Percentiles rank a stretch among this genome's conserved stretches.
Evolutionary conservation across 2,329 filamentous ascomycete species (phyloP).

Genomic region (Lachnellula cervina): DNA sequence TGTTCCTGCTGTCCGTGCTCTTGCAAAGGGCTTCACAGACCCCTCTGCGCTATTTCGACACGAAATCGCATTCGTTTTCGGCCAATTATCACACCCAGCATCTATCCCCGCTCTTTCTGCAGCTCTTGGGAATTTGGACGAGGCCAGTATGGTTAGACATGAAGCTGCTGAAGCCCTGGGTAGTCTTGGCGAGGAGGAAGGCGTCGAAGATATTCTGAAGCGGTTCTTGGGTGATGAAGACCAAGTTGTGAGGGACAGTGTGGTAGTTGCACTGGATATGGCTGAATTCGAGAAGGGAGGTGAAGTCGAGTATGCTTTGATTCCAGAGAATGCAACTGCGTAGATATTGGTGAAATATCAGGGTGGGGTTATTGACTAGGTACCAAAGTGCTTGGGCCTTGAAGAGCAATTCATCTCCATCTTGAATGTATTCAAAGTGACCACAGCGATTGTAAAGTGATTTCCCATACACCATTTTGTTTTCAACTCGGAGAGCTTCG

Average conservation of each 20-base stretch:
- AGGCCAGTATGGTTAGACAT: constrained; percentile 94
- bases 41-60: constrained; percentile 91
- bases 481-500: background rate
- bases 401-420: constrained; percentile 13
- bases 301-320: constrained; percentile 84
- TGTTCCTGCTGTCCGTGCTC: constrained; percentile 76
- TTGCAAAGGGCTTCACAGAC: constrained; percentile 82
- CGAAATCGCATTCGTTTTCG: constrained; percentile 97
- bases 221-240: constrained; percentile 86
- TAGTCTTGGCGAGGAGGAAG: constrained; percentile 86
- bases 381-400: constrained; percentile 32
- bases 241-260: constrained; percentile 88
- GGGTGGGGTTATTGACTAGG: constrained; percentile 17
- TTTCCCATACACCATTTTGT: background rate
- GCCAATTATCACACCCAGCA: constrained; percentile 92
- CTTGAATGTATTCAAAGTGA: background rate
- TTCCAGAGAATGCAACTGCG: constrained; percentile 54
- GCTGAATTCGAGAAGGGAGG: constrained; percentile 91
- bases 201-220: constrained; percentile 81
- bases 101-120: constrained; percentile 85
- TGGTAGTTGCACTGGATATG: constrained; percentile 95
- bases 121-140: constrained; percentile 70
- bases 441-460: background rate
- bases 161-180: constrained; percentile 96
- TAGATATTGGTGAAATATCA: constrained; percentile 7